Evolutionary conservation across 768 basidiomycete species (phyloP), one percentile per base, ranked within the genome.

Genomic region (Pholiota molesta): DNA sequence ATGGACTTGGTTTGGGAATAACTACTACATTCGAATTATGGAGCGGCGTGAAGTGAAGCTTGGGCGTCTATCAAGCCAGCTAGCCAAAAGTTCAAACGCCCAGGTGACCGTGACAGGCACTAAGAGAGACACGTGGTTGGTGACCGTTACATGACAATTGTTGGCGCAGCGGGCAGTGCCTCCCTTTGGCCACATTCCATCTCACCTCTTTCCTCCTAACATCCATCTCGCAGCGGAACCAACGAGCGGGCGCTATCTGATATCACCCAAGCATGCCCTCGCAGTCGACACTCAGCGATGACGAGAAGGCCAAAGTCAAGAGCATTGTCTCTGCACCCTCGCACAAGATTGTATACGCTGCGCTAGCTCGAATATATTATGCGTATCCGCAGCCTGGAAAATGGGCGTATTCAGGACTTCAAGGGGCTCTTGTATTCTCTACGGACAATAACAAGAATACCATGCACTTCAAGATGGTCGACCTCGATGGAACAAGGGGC

Each of bases 351-450:
- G 68, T 87, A 47, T 86, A 76, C 44, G 95, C 94, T n/a, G 87
- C 91, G 0, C 82, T 94, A 39, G 93, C 88, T 11, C 85, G 97
- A 45, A 83, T 99, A 58, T 99, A 98, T 79, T 94, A 93, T 75
- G 94, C 95, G 1, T 80, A 90, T 71, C 95, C 92, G 28, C 78
- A 87, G 62, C 90, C 85, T 1, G 72, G 78, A 63, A 84, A 86
- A 65, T 98, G 97, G 97, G 82, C 86, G 0, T 99, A 96, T 72
- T 79, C 90, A 0, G 96, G 97, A 0, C 77, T 95, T 13, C 89
- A 97, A 72, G 97, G 97, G 10, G 95, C 88, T 23, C 76, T 98
- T 39, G 88, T 87, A 1, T 85, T 97, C 65, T 82, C 85, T 16
- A 77, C 82, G 14, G 89, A 95, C 71, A 84, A 78, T 52, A 72